Evolutionary conservation across 805 yeast genomes (phyloP).

Genomic region (Metschnikowia bowlesiae): DNA sequence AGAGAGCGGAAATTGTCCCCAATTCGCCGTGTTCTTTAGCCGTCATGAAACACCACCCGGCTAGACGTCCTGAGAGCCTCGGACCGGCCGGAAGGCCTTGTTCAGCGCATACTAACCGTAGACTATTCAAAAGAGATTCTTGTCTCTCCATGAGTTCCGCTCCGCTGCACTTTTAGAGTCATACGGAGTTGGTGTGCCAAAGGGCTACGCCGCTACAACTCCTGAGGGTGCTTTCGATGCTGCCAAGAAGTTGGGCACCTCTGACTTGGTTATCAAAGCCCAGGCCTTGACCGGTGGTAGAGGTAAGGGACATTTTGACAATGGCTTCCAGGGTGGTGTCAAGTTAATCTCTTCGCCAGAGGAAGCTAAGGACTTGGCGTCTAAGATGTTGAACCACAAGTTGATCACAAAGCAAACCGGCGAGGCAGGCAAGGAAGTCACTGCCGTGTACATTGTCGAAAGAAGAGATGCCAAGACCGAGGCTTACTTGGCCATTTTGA

Average conservation of each 20-base stretch:
- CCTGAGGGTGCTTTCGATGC: conserved; percentile 82
- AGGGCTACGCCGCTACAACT: conserved; percentile 86
- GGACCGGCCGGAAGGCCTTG: not conserved
- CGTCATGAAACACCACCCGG: too few species aligned
- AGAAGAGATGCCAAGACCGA: conserved; percentile 91
- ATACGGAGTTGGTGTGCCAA: conserved; percentile 88
- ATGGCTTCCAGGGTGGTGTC: conserved; percentile 95
- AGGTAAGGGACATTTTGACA: conserved; percentile 97
- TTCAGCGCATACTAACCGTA: conserved; percentile 23
- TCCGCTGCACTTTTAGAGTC: conserved; percentile 79
- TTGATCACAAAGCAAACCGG: conserved; percentile 98
- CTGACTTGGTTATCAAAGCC: conserved; percentile 92
- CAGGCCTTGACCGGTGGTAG: conserved; percentile 99
- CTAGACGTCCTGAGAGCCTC: not conserved
- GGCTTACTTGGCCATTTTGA: conserved; percentile 89
- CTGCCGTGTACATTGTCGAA: conserved; percentile 94
- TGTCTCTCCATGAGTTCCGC: conserved; percentile 94
- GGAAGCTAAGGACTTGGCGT: conserved; percentile 82
- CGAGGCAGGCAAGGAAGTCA: conserved; percentile 92
- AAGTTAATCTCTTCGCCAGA: conserved; percentile 79
- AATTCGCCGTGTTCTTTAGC: too few species aligned
- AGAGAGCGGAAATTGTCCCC: not conserved
- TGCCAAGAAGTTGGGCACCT: conserved; percentile 70
- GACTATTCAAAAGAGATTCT: conserved; percentile 52
- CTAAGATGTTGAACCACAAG: conserved; percentile 87